Evolutionary conservation across 1,284 basidiomycete species (phyloP).

Genomic region (Xerocomus minutiporus): DNA sequence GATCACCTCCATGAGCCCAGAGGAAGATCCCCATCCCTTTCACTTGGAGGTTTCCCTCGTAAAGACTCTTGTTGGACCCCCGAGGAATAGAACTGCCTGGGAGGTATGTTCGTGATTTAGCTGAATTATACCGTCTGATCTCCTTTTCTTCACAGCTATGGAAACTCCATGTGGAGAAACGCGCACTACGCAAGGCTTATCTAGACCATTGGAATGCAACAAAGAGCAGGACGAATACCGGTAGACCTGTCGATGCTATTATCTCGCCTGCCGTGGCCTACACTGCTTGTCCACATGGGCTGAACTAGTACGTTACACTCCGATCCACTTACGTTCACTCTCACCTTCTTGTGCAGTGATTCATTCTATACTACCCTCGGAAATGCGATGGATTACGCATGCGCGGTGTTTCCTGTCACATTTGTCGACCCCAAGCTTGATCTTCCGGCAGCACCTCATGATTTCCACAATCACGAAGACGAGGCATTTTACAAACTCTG

Average conservation of each 20-base stretch:
- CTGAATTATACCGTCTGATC: conserved; percentile 16
- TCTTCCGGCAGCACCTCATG: too few species aligned
- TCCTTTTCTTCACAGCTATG: conserved; percentile 39
- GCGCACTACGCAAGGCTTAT: conserved; percentile 47
- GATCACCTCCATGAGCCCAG: conserved; percentile 46
- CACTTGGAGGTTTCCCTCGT: conserved; percentile 21
- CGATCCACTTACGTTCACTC: not conserved
- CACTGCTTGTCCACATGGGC: conserved; percentile 54
- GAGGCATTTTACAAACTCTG: too few species aligned
- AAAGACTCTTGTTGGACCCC: conserved; percentile 24
- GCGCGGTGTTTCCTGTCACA: too few species aligned
- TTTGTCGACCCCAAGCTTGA: too few species aligned
- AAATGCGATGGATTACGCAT: too few species aligned
- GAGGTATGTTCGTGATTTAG: conserved; percentile 16
- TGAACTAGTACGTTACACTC: conserved; percentile 38
- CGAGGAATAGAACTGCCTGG: conserved; percentile 19
- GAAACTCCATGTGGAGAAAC: conserved; percentile 51
- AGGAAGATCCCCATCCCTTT: conserved; percentile 28
- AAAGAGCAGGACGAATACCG: conserved; percentile 46
- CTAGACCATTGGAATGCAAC: conserved; percentile 59
- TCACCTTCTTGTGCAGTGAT: conserved; percentile 25
- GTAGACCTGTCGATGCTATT: conserved; percentile 62
- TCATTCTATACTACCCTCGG: conserved; percentile 44
- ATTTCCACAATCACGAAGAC: too few species aligned
- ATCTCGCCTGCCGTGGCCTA: conserved; percentile 55